phyloP scores from a whole-genome alignment of 2,329 filamentous ascomycete species.

The Cadophora malorum region DNA sequence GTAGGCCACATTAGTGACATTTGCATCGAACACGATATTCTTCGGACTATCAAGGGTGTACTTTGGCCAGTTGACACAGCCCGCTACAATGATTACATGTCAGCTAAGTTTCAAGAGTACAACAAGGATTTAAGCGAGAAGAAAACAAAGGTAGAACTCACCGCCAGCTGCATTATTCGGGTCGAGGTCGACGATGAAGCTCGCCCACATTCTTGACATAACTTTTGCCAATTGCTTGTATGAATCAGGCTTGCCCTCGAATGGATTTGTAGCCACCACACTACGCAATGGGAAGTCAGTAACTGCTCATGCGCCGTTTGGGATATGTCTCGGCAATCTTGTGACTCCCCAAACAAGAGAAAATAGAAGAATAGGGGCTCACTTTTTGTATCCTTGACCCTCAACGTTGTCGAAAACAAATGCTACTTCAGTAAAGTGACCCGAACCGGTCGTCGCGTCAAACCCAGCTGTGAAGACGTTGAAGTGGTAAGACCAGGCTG shows the following conservation, averaged over 20 bases:
- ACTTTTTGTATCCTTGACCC: conserved; percentile 39
- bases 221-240: conserved; percentile 31
- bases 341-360: no score
- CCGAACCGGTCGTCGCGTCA: conserved; percentile 51
- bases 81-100: conserved; percentile 16
- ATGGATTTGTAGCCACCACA: conserved; percentile 30
- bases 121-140: neutral
- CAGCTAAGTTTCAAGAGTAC: neutral
- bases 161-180: conserved; percentile 36
- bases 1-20: conserved; percentile 49
- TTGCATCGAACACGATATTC: conserved; percentile 57
- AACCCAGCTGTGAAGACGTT: conserved; percentile 58
- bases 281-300: no score
- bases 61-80: conserved; percentile 50
- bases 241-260: conserved; percentile 31
- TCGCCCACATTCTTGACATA: conserved; percentile 39
- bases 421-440: conserved; percentile 58
- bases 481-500: conserved; percentile 67
- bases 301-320: neutral
- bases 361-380: no score
- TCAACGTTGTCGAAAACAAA: conserved; percentile 46
- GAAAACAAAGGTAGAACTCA: conserved; percentile 20
- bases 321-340: no score
- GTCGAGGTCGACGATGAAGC: conserved; percentile 35
- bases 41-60: conserved; percentile 50